Conservation (phyloP, 257 asterid genomes). For the Solanum chmielewskii region DNA sequence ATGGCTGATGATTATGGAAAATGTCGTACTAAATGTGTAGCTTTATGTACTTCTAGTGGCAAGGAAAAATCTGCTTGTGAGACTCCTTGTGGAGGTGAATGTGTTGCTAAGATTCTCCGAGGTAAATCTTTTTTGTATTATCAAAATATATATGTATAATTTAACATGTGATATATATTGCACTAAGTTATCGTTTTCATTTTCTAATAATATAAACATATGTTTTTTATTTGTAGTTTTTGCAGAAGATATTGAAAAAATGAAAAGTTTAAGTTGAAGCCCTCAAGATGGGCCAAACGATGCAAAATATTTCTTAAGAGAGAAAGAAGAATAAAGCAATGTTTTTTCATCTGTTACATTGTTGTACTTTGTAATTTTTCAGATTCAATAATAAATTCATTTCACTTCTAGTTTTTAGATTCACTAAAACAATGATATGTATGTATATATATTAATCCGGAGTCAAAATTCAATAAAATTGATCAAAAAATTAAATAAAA, state of each 20-base stretch:
- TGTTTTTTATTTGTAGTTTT: background rate
- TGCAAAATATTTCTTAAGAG: background rate
- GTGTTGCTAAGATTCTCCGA: background rate
- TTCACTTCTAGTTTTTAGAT: too few species aligned
- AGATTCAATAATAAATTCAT: too few species aligned
- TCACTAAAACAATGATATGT: too few species aligned
- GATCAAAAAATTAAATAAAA: too few species aligned
- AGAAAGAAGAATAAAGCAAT: background rate
- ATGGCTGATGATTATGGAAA: background rate
- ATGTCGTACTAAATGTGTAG: background rate
- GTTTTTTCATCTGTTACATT: background rate
- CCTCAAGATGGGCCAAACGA: background rate
- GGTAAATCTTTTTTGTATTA: background rate
- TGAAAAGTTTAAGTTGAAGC: background rate
- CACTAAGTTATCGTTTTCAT: background rate
- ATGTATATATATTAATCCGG: too few species aligned
- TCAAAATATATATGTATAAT: too few species aligned
- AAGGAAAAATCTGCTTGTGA: background rate
- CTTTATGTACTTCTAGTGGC: background rate
- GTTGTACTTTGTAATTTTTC: background rate
- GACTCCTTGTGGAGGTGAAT: background rate
- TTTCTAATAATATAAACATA: background rate
- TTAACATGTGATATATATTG: too few species aligned
- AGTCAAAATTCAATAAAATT: too few species aligned
- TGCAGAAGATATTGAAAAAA: background rate